Evolutionary conservation across 163 green algal genomes (phyloP), one percentile per base, ranked within the genome.

Genomic region (Trebouxiophyceae sp.): DNA sequence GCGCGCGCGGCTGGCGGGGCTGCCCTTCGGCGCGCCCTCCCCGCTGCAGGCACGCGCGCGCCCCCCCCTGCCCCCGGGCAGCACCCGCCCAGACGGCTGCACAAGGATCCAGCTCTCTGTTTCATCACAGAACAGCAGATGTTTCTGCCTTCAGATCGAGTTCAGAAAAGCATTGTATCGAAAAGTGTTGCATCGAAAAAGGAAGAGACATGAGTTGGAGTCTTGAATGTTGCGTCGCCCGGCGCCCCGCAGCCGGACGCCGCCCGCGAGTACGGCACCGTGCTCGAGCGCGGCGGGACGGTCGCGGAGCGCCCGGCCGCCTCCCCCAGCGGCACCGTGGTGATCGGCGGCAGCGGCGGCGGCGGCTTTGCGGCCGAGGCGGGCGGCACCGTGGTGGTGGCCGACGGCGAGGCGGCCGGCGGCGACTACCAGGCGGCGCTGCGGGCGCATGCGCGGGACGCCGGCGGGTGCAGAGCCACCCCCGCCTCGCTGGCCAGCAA

Each of bases 361-460:
- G 61, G 65, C 60, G 73, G 64, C 45, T 57, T 70, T 45, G 65
- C 73, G 5, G 56, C 65, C 3, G 30, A 39, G 3, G 45, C 33
- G 56, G 56, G 4, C 60, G 64, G 67, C 33, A 80, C 74, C 0
- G 39, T 80, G 29, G 67, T 84, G 24, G 73, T 75, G 58, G 58
- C 44, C 27, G 57, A 63, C 31, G 69, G 47, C 22, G 39, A 54
- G 2, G 50, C 30, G 74, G 60, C 54, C 33, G 70, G 55, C 60
- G 56, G 45, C 7, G 78, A 83, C 62, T 85, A 85, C 56, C 54
- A 73, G 62, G 78, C 78, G 1, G 78, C 78, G 0, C 60, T 85
- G 28, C 65, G 75, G 45, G 65, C 70, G 19, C 67, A 63, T 31
- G 54, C 58, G 32, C 57, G 66, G 28, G 60, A 46, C 24, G 32